phyloP scores from a whole-genome alignment of 805 yeast genomes.

The Hemisphaericaspora nanyangensis region DNA sequence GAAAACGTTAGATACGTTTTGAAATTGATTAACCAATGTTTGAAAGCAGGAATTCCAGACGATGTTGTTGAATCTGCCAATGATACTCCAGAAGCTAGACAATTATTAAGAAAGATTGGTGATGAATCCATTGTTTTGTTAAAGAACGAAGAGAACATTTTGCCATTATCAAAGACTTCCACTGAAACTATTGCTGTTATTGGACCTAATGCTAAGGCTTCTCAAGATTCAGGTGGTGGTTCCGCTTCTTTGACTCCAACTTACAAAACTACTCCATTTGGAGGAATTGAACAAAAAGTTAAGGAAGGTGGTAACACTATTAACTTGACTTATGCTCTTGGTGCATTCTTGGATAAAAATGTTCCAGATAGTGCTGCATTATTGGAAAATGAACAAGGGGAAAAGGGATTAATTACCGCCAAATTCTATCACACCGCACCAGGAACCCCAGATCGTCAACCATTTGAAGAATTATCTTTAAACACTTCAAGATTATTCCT shows the following conservation, averaged over 20 bases:
- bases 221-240: conserved; percentile 59
- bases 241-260: conserved; percentile 51
- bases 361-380: conserved; percentile 27
- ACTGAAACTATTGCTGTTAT: conserved; percentile 42
- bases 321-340: conserved; percentile 23
- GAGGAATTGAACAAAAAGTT: conserved; percentile 37
- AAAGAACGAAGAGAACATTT: conserved; percentile 45
- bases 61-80: conserved; percentile 34
- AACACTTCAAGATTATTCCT: conserved; percentile 19
- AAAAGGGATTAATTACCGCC: conserved; percentile 15
- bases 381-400: conserved; percentile 19
- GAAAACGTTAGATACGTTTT: conserved; percentile 47
- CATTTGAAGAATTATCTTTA: conserved; percentile 15
- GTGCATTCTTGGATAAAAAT: conserved; percentile 29
- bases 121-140: conserved; percentile 53
- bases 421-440: conserved; percentile 17
- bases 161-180: conserved; percentile 40
- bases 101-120: conserved; percentile 41
- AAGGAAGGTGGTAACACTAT: conserved; percentile 21
- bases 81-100: conserved; percentile 46
- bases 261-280: conserved; percentile 46
- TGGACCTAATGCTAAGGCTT: conserved; percentile 55
- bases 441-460: conserved; percentile 11
- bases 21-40: conserved; percentile 42
- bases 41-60: conserved; percentile 37